Conservation (phyloP, 2,329 filamentous ascomycete genomes). For the Verticillium dahliae region DNA sequence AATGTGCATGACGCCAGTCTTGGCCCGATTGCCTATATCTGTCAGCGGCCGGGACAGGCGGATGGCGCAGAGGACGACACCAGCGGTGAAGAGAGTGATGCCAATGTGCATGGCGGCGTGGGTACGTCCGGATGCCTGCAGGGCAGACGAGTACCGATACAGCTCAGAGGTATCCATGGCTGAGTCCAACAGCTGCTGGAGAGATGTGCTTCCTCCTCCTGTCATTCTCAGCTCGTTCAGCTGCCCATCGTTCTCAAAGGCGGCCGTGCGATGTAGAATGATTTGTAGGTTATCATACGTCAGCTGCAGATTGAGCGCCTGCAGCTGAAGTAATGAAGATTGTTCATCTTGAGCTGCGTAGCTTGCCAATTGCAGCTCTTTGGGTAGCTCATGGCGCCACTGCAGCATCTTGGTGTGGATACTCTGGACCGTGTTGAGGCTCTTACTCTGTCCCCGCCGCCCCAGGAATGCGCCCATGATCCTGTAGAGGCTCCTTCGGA, state of each 20-base stretch:
- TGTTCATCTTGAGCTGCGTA: neutral
- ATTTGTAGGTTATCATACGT: conserved; percentile 7
- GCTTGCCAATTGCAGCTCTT: neutral
- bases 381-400: conserved; percentile 2
- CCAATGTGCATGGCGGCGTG: conserved; percentile 7
- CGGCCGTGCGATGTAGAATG: conserved; percentile 1
- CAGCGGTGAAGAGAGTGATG: conserved; percentile 6
- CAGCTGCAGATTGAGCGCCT: conserved; percentile 4
- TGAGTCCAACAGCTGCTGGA: conserved; percentile 1
- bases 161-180: conserved; percentile 1
- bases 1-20: conserved; percentile 7
- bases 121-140: conserved; percentile 1
- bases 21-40: conserved; percentile 1
- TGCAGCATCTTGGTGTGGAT: conserved; percentile 1
- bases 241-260: neutral
- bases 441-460: neutral
- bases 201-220: neutral
- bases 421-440: neutral
- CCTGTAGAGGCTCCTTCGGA: neutral
- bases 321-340: neutral
- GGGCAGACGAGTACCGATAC: conserved; percentile 1
- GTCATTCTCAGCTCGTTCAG: conserved; percentile 1
- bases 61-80: conserved; percentile 5
- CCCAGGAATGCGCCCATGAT: conserved; percentile 5
- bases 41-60: conserved; percentile 4